Evolutionary conservation across 768 basidiomycete genomes (phyloP), one percentile per base, ranked within the genome.

Genomic region (Sistotremastrum niveocremeum): DNA sequence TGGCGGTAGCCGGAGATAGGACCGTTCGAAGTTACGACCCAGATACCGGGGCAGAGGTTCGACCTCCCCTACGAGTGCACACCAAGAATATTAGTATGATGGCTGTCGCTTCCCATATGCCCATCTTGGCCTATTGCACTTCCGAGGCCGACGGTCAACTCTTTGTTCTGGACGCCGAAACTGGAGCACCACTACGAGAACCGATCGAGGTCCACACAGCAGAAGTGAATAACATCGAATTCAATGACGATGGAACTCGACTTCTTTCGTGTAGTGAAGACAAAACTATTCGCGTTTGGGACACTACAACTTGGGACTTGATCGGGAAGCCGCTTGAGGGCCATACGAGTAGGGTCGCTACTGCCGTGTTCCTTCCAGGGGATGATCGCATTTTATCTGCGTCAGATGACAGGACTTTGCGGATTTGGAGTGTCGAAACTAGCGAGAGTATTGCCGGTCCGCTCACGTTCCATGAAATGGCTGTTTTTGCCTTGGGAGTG

Each of bases 101-200:
- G 20, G 20, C 20, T 20, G 20, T 20, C 20, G 20, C 20, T 20
- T 20, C 20, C 20, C 20, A 20, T 20, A 20, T 20, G 20, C 20
- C 20, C 20, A 20, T 20, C 20, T 20, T 20, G 20, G 20, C 20
- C 20, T 20, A 20, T 20, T 20, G 20, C 20, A 20, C 20, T 20
- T 20, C 20, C 20, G 20, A 20, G 20, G 20, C 20, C 20, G 20
- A 20, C 20, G 20, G 20, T 20, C 20, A 20, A 20, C 20, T 20
- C 20, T 20, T 20, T 20, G 20, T 20, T 20, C 47, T 36, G 58
- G 58, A 5, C 56, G 72, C 53, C 69, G 71, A 53, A 72, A 72
- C 52, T 73, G 71, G 71, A 61, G 72, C 34, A 62, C 70, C 46
- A 64, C 68, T 3, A 56, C 20, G 20, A 20, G 20, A 20, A 20